Conservation (phyloP, 1,284 basidiomycete species). For the Fomitopsis schrenkii region DNA sequence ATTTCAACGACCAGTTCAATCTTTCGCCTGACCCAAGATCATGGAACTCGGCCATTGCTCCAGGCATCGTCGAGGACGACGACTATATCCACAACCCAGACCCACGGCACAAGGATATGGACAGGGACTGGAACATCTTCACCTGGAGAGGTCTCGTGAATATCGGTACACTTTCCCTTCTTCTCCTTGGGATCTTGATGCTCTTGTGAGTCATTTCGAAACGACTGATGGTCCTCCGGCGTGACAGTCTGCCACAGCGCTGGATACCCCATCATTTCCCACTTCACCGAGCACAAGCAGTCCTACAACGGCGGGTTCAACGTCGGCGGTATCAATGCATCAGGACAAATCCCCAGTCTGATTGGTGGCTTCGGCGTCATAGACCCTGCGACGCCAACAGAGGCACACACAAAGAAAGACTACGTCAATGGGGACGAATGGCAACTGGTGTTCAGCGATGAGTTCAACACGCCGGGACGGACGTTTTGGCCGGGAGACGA, state of each 20-base stretch:
- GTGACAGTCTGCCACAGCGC: constrained; percentile 40
- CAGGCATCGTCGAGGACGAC: constrained; percentile 55
- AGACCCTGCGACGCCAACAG: constrained; percentile 73
- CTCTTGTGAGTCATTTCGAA: constrained; percentile 57
- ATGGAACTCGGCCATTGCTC: constrained; percentile 68
- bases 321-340: constrained; percentile 77
- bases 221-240: no score
- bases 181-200: constrained; percentile 57
- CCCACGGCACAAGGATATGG: constrained; percentile 64
- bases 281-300: constrained; percentile 48
- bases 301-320: constrained; percentile 71
- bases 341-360: constrained; percentile 69
- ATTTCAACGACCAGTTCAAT: constrained; percentile 50
- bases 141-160: constrained; percentile 74
- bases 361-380: constrained; percentile 66
- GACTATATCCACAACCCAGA: constrained; percentile 78
- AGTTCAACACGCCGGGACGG: constrained; percentile 80
- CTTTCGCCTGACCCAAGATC: constrained; percentile 70
- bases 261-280: constrained; percentile 78
- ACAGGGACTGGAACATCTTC: constrained; percentile 62
- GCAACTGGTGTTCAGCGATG: constrained; percentile 84
- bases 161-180: constrained; percentile 70
- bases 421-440: constrained; percentile 44
- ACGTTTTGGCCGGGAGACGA: constrained; percentile 72
- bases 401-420: constrained; percentile 56